Conservation (phyloP, 164 flowering plant genomes). For the Dillenia suffruticosa region DNA sequence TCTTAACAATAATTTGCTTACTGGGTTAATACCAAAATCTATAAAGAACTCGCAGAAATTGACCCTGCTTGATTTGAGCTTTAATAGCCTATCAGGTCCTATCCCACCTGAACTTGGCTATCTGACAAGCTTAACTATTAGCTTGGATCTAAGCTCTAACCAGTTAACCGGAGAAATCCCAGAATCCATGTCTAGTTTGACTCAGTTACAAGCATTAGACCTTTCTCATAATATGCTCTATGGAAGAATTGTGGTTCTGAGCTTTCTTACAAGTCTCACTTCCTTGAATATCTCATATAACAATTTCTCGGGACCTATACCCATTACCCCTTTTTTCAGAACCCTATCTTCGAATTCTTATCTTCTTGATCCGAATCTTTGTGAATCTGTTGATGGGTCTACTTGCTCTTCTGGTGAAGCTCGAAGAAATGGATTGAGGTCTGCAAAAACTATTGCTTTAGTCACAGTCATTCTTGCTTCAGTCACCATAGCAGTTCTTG, state of each 20-base stretch:
- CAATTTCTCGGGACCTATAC: slow-evolving; percentile 91
- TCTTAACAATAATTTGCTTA: slow-evolving; percentile 70
- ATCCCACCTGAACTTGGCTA: slow-evolving; percentile 82
- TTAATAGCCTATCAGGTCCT: slow-evolving; percentile 63
- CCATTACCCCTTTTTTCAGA: slow-evolving; percentile 78
- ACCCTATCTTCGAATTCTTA: slow-evolving; percentile 58
- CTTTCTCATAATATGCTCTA: slow-evolving; percentile 64
- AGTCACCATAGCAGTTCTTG: slow-evolving; percentile 41
- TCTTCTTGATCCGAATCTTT: slow-evolving; percentile 54
- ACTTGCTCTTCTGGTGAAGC: slow-evolving; percentile 56
- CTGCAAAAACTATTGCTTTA: slow-evolving; percentile 59
- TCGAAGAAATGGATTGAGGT: slow-evolving; percentile 39
- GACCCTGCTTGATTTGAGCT: slow-evolving; percentile 86
- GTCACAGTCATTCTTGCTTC: slow-evolving; percentile 53
- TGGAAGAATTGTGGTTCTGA: slow-evolving; percentile 60
- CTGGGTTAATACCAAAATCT: slow-evolving; percentile 66
- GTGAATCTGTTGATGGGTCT: slow-evolving; percentile 68
- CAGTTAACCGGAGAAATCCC: slow-evolving; percentile 75
- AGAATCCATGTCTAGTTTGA: slow-evolving; percentile 56
- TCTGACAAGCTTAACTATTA: slow-evolving; percentile 78
- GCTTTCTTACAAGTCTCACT: slow-evolving; percentile 71
- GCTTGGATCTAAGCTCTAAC: slow-evolving; percentile 78
- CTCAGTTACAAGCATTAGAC: slow-evolving; percentile 83
- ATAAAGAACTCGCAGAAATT: slow-evolving; percentile 63
- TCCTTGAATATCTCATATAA: slow-evolving; percentile 80